Evolutionary conservation across 306 rosid species (phyloP).

Genomic region (Cercis canadensis): DNA sequence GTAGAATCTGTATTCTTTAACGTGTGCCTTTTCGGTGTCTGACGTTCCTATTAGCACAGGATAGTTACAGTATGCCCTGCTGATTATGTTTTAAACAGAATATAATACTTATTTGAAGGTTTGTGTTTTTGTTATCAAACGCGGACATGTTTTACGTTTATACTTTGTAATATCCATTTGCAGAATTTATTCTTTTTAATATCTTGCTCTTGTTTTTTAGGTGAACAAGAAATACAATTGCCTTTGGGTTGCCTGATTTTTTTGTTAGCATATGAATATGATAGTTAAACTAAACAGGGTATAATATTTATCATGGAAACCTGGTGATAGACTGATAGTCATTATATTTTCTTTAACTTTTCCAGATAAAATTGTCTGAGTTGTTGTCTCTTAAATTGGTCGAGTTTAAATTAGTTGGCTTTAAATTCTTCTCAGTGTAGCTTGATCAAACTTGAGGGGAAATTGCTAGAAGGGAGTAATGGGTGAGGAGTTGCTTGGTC

Average conservation of each 20-base stretch:
- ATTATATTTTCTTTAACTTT: background rate
- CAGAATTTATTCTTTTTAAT: too few relatives aligned
- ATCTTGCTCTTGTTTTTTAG: too few relatives aligned
- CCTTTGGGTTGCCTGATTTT: conserved; percentile 3
- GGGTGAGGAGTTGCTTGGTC: conserved; percentile 13
- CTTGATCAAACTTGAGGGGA: conserved; percentile 1
- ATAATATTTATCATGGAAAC: conserved; percentile 11
- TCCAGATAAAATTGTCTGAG: background rate
- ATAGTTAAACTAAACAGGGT: background rate
- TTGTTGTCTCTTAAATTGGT: background rate
- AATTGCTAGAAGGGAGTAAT: conserved; percentile 1
- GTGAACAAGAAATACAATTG: conserved; percentile 9
- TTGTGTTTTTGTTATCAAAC: too few relatives aligned
- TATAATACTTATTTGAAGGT: too few relatives aligned
- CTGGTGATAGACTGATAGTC: background rate
- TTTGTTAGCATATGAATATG: background rate
- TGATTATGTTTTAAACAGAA: too few relatives aligned
- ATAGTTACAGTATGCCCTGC: background rate
- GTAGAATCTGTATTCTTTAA: background rate
- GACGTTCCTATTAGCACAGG: background rate
- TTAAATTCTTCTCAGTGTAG: conserved; percentile 1
- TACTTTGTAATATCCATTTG: too few relatives aligned
- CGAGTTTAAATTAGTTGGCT: background rate
- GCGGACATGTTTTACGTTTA: too few relatives aligned
- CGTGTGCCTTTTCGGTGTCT: background rate